Evolutionary conservation across 805 yeast genomes (phyloP), one percentile per base, ranked within the genome.

Genomic region (Cephaloascus albidus): DNA sequence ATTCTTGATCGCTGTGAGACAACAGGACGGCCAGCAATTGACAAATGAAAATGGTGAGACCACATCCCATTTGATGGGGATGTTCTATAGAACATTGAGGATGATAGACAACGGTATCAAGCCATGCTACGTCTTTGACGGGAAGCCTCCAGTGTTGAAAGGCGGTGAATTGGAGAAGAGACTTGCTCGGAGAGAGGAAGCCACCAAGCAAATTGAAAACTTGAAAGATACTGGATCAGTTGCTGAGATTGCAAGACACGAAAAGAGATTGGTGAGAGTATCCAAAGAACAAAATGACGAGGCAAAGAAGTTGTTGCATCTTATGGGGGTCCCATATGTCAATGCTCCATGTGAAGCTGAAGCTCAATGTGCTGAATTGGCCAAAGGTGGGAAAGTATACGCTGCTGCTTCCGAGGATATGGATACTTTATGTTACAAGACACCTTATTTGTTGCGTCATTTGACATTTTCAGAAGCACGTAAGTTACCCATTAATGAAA

Each of bases 351-450:
- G 96, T 56, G 99, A 93, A 60, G 99, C 99, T 2, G 99, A 93
- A 58, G 96, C 98, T 0, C 97, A 93, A 53, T 93, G 98, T 67
- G 97, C 98, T 0, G 93, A 79, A 45, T 63, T 93, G 36, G 97
- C 97, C 3, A 75, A 78, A 42, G 75, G 78, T 10, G 97, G 96
- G 2, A 88, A 87, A 54, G 97, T 90, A 0, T 93, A 81, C 55
- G 98, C 95, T 6, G 96, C 97, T 3, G 98, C 97, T 1, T 84
- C 95, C 4, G 98, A 93, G 58, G 98, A 93, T 76, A 93, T 93
- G 98, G 98, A 93, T 61, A 93, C 98, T 1, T 59, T 93, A 40
- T 93, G 97, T 53, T 93, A 90, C 55, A 81, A 78, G 41, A 85
- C 97, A 2, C 93, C 95, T 4, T 78, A 64, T 43, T 63, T 93